These are phyloP conservation scores for Primulina huaijiensis DNA, from an alignment of 257 asterid species.

Conservation along the genomic window DNA sequence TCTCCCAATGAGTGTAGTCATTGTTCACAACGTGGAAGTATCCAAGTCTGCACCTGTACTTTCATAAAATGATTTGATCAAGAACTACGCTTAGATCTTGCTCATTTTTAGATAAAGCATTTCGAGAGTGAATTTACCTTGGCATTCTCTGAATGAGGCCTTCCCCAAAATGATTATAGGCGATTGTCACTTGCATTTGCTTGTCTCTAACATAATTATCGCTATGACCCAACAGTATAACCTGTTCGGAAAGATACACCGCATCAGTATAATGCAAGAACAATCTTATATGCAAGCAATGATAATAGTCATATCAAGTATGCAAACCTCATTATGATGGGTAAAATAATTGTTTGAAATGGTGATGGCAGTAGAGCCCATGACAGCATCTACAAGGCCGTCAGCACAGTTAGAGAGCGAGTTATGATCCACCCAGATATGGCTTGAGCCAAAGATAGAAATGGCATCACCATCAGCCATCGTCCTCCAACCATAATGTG, in stretches of 20 bases:
- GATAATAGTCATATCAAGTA: conserved; percentile 1
- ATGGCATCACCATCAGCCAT: conserved; percentile 60
- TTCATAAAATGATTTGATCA: not conserved
- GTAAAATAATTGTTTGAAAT: conserved; percentile 52
- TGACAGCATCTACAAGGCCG: conserved; percentile 62
- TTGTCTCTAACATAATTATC: conserved; percentile 52
- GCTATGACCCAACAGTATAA: conserved; percentile 56
- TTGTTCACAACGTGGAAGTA: conserved; percentile 65
- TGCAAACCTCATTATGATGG: conserved; percentile 49
- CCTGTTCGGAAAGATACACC: conserved; percentile 29
- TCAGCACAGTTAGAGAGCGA: conserved; percentile 36
- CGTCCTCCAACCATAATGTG: conserved; percentile 58
- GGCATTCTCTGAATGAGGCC: not conserved
- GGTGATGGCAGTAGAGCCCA: conserved; percentile 59
- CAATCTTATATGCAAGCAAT: not conserved
- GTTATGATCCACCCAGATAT: conserved; percentile 39
- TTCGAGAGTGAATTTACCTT: conserved; percentile 26
- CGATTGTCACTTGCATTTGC: conserved; percentile 18
- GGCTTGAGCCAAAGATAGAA: conserved; percentile 59
- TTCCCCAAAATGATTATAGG: not conserved
- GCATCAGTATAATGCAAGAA: conserved; percentile 1
- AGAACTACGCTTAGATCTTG: not conserved
- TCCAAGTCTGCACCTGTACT: conserved; percentile 53
- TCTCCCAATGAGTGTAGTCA: conserved; percentile 68
- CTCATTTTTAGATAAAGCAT: not conserved